These are phyloP conservation scores for Polytolypa hystricis DNA, from an alignment of 2,329 filamentous ascomycete species.

Conservation along the genomic window DNA sequence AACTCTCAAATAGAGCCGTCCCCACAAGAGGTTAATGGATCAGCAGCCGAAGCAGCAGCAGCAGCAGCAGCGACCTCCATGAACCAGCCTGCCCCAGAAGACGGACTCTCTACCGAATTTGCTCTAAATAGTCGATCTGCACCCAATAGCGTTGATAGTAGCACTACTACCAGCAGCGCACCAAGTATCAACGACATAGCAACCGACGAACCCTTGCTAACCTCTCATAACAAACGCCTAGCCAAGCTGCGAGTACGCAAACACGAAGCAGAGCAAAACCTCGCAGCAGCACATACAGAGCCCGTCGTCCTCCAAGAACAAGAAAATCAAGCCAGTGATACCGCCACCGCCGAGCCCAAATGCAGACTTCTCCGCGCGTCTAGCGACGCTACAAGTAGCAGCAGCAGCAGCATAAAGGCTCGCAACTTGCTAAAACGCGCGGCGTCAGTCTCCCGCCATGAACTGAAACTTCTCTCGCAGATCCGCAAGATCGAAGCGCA, in stretches of 20 bases:
- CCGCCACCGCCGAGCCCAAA: background rate
- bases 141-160: slow-evolving; percentile 1
- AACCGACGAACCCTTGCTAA: too few relatives aligned
- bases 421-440: slow-evolving; percentile 16
- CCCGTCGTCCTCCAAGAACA: background rate
- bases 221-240: too few relatives aligned
- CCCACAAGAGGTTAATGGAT: too few relatives aligned
- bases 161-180: slow-evolving; percentile 5
- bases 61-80: background rate
- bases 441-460: slow-evolving; percentile 20
- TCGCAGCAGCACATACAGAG: slow-evolving; percentile 3
- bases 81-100: too few relatives aligned
- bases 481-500: slow-evolving; percentile 33
- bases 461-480: slow-evolving; percentile 27
- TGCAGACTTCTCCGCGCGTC: too few relatives aligned
- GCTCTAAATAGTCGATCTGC: too few relatives aligned
- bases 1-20: too few relatives aligned
- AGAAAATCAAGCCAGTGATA: slow-evolving; percentile 13
- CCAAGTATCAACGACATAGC: too few relatives aligned
- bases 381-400: slow-evolving; percentile 10
- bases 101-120: too few relatives aligned
- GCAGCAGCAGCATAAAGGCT: slow-evolving; percentile 6
- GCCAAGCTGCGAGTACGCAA: slow-evolving; percentile 7
- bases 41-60: too few relatives aligned
- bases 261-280: slow-evolving; percentile 5